Evolutionary conservation across 768 basidiomycete species (phyloP), one percentile per base, ranked within the genome.

Genomic region (Termitomyces heimii): DNA sequence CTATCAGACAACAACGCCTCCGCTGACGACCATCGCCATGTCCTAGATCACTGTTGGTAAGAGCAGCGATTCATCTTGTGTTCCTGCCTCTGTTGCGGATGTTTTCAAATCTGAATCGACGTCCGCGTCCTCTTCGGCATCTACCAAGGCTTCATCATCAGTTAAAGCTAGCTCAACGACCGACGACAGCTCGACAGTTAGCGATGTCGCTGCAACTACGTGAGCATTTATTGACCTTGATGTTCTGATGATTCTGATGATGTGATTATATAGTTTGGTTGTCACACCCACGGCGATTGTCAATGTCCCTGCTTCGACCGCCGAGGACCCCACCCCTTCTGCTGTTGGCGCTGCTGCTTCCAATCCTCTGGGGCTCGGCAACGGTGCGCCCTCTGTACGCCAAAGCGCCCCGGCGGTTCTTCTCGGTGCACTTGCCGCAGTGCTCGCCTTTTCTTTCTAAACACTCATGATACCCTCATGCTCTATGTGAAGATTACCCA

Each of bases 301-400:
- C 26, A 44, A 54, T 18, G 45, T 58, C 9, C 54, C 55, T n/a
- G 47, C 53, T 20, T 20, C 63, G 43, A 58, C 28, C 28, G 46
- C n/a, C 14, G 57, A 46, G 26, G 45, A 29, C n/a, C 50, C 45
- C 24, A 2, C 47, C n/a, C 59, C 59, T 18, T 59, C 63, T 14
- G 62, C 60, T 8, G 73, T 79, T 45, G 68, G 79, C 35, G 81
- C 79, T 55, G 76, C 77, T 16, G 77, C 74, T n/a, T 66, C 65
- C 51, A 70, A 74, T 60, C 71, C 71, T 22, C 63, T 65, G 42
- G 22, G 34, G 39, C 39, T 74, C 59, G 57, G 59, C 52, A 71
- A 69, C 54, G 71, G 70, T 51, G 75, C 74, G 37, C 55, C 67
- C 43, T 64, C 71, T 18, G 61, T 66, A 32, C 75, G 69, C 65